Evolutionary conservation across 345 rosid species (phyloP).

Genomic region (Bretschneidera sinensis): DNA sequence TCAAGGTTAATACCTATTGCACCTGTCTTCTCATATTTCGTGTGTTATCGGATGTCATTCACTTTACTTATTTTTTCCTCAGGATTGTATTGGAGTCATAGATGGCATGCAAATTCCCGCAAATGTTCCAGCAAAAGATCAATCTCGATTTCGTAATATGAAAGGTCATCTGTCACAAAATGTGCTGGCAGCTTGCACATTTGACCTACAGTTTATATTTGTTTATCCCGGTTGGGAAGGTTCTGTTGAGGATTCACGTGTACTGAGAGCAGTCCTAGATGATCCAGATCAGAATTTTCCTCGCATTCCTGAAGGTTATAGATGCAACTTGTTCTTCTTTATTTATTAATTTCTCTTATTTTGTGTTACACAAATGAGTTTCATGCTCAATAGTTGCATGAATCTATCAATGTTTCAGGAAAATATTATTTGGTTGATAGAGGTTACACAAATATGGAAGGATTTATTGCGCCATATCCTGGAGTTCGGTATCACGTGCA

Average conservation of each 20-base stretch:
- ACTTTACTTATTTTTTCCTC: constrained; percentile 18
- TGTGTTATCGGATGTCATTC: constrained; percentile 7
- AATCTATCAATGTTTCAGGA: constrained; percentile 34
- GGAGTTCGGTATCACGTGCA: constrained; percentile 49
- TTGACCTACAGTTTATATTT: constrained; percentile 69
- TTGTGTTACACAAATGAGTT: too few species aligned
- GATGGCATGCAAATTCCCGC: constrained; percentile 77
- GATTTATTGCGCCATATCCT: constrained; percentile 70
- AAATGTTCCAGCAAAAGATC: constrained; percentile 71
- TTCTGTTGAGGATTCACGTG: constrained; percentile 61
- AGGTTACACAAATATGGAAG: constrained; percentile 52
- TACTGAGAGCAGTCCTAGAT: constrained; percentile 67
- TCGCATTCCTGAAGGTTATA: constrained; percentile 54
- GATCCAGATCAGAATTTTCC: constrained; percentile 86
- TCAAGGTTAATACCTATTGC: constrained; percentile 41
- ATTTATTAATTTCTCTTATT: neutral
- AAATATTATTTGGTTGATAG: constrained; percentile 70
- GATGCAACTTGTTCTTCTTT: neutral
- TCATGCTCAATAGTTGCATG: neutral
- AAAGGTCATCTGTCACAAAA: constrained; percentile 65
- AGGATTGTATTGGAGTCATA: constrained; percentile 75
- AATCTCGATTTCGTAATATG: constrained; percentile 63
- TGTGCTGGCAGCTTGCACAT: constrained; percentile 76
- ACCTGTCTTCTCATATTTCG: neutral
- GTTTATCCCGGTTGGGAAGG: constrained; percentile 91